Evolutionary conservation across 495 filamentous ascomycete species (phyloP).

Genomic region (Parmelia sp.): DNA sequence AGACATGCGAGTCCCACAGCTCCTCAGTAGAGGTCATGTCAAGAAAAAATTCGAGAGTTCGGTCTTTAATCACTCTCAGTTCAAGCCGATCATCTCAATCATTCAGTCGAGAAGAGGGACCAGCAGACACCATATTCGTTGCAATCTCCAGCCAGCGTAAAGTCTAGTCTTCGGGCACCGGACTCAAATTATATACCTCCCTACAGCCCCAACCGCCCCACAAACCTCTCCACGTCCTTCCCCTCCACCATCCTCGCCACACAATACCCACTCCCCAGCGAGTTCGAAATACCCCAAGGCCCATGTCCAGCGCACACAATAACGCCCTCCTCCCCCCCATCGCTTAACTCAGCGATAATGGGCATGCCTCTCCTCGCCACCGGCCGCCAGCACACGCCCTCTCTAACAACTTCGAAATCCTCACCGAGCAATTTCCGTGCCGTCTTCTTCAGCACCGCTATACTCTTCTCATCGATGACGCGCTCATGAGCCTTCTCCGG

Average conservation of each 20-base stretch:
- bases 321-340: slow-evolving; percentile 48
- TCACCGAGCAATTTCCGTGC: slow-evolving; percentile 54
- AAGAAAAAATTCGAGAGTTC: neutral
- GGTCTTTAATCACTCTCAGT: neutral
- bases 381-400: slow-evolving; percentile 68
- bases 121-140: neutral
- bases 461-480: slow-evolving; percentile 37
- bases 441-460: slow-evolving; percentile 48
- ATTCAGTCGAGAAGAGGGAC: neutral
- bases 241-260: slow-evolving; percentile 57
- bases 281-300: slow-evolving; percentile 61
- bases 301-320: slow-evolving; percentile 69
- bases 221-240: slow-evolving; percentile 41
- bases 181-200: too few species aligned
- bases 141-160: neutral
- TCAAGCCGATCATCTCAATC: neutral
- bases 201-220: slow-evolving; percentile 38
- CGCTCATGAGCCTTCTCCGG: slow-evolving; percentile 49
- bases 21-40: neutral
- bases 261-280: slow-evolving; percentile 61
- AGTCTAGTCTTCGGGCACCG: too few species aligned
- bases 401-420: slow-evolving; percentile 56
- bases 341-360: slow-evolving; percentile 52
- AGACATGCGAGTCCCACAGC: neutral
- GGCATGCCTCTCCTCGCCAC: slow-evolving; percentile 57